These are phyloP conservation scores for Leishmania tropica DNA, from an alignment of 208 protist genomes.

Conservation along the genomic window DNA sequence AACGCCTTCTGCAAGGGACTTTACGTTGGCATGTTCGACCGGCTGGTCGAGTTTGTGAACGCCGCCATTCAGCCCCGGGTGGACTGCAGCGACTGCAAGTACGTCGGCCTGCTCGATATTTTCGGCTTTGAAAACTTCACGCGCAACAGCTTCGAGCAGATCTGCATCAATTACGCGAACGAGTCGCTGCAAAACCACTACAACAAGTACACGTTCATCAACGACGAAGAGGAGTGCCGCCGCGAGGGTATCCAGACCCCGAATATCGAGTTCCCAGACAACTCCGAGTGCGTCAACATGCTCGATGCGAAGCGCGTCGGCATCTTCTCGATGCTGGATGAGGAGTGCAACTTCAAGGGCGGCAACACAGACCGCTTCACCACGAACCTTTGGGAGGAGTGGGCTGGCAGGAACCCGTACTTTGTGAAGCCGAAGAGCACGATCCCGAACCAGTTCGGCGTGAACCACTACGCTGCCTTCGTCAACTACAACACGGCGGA, in stretches of 20 bases:
- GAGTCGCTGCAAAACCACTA: constrained; percentile 98
- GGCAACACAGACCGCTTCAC: constrained; percentile 75
- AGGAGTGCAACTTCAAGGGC: constrained; percentile 87
- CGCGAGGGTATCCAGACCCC: constrained; percentile 79
- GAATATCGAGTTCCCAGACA: constrained; percentile 87
- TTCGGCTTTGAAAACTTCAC: constrained; percentile 97
- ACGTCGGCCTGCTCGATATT: constrained; percentile 97
- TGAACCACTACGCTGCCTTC: constrained; percentile 92
- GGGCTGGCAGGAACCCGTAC: constrained; percentile 53
- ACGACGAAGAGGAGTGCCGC: constrained; percentile 93
- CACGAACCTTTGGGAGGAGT: constrained; percentile 72
- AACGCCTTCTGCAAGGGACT: constrained; percentile 92
- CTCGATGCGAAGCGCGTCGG: constrained; percentile 77
- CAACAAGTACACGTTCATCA: constrained; percentile 96
- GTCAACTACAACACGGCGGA: constrained; percentile 88
- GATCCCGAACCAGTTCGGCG: constrained; percentile 85
- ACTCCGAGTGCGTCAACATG: constrained; percentile 87
- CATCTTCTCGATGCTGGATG: constrained; percentile 92
- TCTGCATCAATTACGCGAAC: constrained; percentile 98
- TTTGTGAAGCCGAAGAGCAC: constrained; percentile 89
- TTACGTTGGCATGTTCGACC: constrained; percentile 91
- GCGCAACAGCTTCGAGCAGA: constrained; percentile 96
- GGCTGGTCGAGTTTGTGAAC: constrained; percentile 89
- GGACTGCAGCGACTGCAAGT: constrained; percentile 57
- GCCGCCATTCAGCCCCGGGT: constrained; percentile 62